These are phyloP conservation scores for Phaeotremella skinneri DNA, from an alignment of 768 basidiomycete genomes.

Conservation along the genomic window DNA sequence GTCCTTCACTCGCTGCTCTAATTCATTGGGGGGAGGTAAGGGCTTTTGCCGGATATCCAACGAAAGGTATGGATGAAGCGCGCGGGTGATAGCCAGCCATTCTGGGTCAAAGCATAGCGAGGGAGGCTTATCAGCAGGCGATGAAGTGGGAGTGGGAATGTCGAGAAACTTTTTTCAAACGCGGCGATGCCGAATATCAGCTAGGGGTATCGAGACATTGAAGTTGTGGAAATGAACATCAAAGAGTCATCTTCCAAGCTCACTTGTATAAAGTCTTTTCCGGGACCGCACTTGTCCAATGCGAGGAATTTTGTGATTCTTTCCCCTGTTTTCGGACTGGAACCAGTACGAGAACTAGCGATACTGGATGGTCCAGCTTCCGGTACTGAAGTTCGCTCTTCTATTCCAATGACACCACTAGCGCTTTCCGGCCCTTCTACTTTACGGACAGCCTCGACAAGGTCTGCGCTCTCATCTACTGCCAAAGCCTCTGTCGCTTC, in stretches of 20 bases:
- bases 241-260: constrained; percentile 10
- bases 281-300: constrained; percentile 78
- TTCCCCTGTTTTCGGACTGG: not conserved
- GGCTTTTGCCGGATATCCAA: constrained; percentile 56
- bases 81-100: constrained; percentile 91
- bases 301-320: constrained; percentile 75
- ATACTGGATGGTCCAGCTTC: no score
- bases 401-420: constrained; percentile 26
- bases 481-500: constrained; percentile 18
- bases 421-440: constrained; percentile 24
- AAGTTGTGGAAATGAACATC: not conserved
- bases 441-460: constrained; percentile 38
- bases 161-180: constrained; percentile 80
- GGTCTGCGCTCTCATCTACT: constrained; percentile 45
- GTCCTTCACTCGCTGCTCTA: constrained; percentile 59
- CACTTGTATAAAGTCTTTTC: constrained; percentile 78
- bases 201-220: no score
- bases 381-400: not conserved
- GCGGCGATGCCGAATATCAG: no score
- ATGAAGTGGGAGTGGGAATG: constrained; percentile 51
- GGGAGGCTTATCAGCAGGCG: constrained; percentile 27
- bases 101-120: constrained; percentile 72
- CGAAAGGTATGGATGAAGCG: constrained; percentile 76
- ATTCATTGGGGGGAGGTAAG: constrained; percentile 63
- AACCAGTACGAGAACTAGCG: no score